Base-by-base conservation (phyloP, 2,329 filamentous ascomycete genomes). In the Pyrenophora teres region DNA sequence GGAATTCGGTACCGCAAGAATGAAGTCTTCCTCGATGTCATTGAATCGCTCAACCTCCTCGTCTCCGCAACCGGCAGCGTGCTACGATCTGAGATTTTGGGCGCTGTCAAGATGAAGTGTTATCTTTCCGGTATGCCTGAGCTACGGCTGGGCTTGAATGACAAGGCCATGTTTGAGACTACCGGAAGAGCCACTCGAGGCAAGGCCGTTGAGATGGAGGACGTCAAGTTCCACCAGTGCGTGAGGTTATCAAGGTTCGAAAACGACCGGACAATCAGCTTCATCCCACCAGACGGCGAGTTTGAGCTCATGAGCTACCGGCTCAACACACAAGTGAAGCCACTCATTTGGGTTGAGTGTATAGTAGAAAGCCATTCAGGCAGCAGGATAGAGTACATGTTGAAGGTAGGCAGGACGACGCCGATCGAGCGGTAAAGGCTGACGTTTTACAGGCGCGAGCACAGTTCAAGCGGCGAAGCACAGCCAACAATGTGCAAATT, bases 281-380 rank as follows among this genome's bases (percentile, higher is more conserved):
- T 99, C 76, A 97, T 99, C 64, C 94, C 94, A 1, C 94, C 94
- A 9, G 94, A 99, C 71, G 94, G 94, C 72, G 94, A 99, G 74
- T 99, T 99, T 71, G 94, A 99, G 79, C 85, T 99, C 65, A 99
- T 99, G 94, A 96, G 91, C 63, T 99, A 99, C 79, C 92, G 94
- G 4, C 81, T 99, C 64, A 99, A 99, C 78, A 99, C 94, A 15
- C 92, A 97, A 74, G 94, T 99, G 64, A 99, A 99, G 78, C 94
- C 94, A 7, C 79, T 99, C 56, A 97, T 99, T 68, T 99, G 94
- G 94, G 94, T 99, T 15, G 94, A 99, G 76, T 97, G 93, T 72
- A 87, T 97, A 33, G 92, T 99, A 47, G 93, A 99, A 75, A 95
- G 88, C 53, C 94, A 99, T 77, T 96, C 90, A 9, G 93, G 93